These are phyloP conservation scores for Mallotus repandus DNA, from an alignment of 441 rosid genomes.

Conservation along the genomic window DNA sequence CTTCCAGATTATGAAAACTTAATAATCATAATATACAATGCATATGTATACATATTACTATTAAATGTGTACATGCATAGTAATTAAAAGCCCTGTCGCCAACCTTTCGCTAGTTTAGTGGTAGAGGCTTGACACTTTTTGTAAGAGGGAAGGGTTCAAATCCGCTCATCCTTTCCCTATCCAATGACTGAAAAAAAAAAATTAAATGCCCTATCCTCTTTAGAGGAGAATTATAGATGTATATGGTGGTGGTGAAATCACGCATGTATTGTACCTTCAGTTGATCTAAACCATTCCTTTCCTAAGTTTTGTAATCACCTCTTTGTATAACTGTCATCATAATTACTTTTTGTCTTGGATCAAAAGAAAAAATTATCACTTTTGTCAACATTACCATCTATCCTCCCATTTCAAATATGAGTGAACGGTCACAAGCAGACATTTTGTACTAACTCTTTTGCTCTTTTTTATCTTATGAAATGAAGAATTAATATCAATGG, in stretches of 20 bases:
- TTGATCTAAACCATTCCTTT: conserved; percentile 20
- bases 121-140: no score
- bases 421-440: neutral
- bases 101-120: no score
- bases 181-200: no score
- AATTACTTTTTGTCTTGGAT: conserved; percentile 22
- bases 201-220: neutral
- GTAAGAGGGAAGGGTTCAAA: no score
- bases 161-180: no score
- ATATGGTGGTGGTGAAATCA: no score
- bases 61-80: neutral
- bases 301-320: neutral
- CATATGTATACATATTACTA: no score
- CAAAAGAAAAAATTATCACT: conserved; percentile 9
- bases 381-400: conserved; percentile 13
- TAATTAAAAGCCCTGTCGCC: neutral
- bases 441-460: no score
- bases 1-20: conserved; percentile 16
- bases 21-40: conserved; percentile 1
- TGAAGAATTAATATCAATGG: no score
- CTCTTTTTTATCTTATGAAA: no score
- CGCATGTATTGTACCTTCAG: no score
- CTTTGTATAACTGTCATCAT: conserved; percentile 8
- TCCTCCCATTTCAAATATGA: conserved; percentile 1
- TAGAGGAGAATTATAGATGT: neutral